A percentile compares a stretch with the other conserved stretches of the same genome.
phyloP scores from a whole-genome alignment of 345 rosid genomes.

The Alliaria petiolata region DNA sequence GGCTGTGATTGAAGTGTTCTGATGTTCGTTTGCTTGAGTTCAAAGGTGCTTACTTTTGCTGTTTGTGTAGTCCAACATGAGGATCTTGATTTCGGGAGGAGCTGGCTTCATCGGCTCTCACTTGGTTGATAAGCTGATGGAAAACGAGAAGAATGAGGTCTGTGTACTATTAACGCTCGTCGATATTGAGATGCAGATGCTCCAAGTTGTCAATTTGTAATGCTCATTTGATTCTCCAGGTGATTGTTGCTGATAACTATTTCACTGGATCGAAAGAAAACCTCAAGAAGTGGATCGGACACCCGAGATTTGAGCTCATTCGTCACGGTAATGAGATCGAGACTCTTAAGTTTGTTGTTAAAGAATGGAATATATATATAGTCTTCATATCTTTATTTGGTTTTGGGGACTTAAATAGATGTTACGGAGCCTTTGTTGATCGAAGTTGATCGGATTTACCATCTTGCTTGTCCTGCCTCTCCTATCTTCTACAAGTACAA shows the following conservation, averaged over 20 bases:
- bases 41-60: not conserved
- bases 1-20: not conserved
- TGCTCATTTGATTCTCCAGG: slow-evolving; percentile 34
- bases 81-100: slow-evolving; percentile 92
- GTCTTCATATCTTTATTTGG: not conserved
- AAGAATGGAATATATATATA: not conserved
- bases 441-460: slow-evolving; percentile 91
- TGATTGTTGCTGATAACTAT: slow-evolving; percentile 81
- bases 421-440: slow-evolving; percentile 86
- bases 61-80: slow-evolving; percentile 74
- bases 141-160: slow-evolving; percentile 89
- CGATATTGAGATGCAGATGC: not conserved
- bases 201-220: not conserved
- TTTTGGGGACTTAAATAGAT: slow-evolving; percentile 42
- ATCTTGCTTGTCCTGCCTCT: slow-evolving; percentile 97
- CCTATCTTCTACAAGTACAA: slow-evolving; percentile 97
- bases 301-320: slow-evolving; percentile 94
- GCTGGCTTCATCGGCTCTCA: slow-evolving; percentile 99
- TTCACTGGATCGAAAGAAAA: slow-evolving; percentile 94
- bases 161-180: too few species aligned
- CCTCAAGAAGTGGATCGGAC: slow-evolving; percentile 90
- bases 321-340: slow-evolving; percentile 57
- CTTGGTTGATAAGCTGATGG: slow-evolving; percentile 89
- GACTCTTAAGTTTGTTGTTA: not conserved
- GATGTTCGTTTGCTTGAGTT: not conserved